These are phyloP conservation scores for Microstroma glucosiphilum DNA, from an alignment of 1,284 basidiomycete species.

Conservation along the genomic window DNA sequence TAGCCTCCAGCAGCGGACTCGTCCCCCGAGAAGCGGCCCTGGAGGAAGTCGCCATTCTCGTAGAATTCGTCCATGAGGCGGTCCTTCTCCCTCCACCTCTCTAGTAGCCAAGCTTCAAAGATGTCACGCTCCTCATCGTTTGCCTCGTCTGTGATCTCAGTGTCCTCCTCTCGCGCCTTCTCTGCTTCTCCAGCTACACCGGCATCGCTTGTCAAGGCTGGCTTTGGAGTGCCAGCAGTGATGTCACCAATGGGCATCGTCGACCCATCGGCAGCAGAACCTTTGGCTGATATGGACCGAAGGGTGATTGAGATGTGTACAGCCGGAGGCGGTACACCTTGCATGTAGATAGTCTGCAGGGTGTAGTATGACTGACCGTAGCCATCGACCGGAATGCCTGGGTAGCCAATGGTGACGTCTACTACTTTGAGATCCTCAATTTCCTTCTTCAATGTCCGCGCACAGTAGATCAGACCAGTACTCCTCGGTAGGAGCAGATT, in stretches of 20 bases:
- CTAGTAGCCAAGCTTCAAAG: conserved; percentile 78
- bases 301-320: conserved; percentile 60
- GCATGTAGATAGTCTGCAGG: conserved; percentile 72
- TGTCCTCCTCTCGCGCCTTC: conserved; percentile 15
- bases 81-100: conserved; percentile 80
- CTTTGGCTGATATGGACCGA: neutral
- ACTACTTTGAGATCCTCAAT: conserved; percentile 72
- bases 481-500: conserved; percentile 80
- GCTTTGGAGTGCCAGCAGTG: too few relatives aligned
- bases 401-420: conserved; percentile 71
- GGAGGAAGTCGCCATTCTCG: conserved; percentile 43
- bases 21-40: neutral
- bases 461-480: conserved; percentile 77
- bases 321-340: conserved; percentile 72
- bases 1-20: neutral
- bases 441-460: conserved; percentile 71
- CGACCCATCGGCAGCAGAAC: neutral
- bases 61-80: conserved; percentile 63
- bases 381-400: conserved; percentile 59
- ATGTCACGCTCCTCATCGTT: conserved; percentile 62
- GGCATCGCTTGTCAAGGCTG: neutral
- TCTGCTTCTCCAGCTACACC: neutral
- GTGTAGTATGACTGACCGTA: conserved; percentile 80
- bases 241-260: neutral
- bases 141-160: conserved; percentile 54